Evolutionary conservation across 257 asterid genomes (phyloP).

Genomic region (Phtheirospermum japonicum): DNA sequence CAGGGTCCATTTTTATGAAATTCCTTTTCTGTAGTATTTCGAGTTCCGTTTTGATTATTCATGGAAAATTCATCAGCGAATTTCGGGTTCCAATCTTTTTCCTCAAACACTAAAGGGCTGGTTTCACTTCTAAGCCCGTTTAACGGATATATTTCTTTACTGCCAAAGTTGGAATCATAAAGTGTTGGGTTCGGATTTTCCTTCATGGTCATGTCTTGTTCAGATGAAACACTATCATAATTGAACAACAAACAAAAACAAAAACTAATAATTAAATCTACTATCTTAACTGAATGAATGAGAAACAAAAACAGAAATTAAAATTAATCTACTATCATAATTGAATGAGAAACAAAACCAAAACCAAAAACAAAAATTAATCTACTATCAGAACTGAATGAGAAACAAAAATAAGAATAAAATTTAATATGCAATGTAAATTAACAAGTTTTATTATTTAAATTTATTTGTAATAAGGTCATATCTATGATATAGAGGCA

Average conservation of each 20-base stretch:
- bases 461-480: too few relatives aligned
- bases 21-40: too few relatives aligned
- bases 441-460: too few relatives aligned
- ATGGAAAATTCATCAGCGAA: slow-evolving; percentile 31
- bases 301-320: not conserved
- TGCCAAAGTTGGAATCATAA: slow-evolving; percentile 31
- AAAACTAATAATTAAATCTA: too few relatives aligned
- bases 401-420: not conserved
- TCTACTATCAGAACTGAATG: not conserved
- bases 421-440: not conserved
- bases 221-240: slow-evolving; percentile 42
- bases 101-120: slow-evolving; percentile 21
- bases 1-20: not conserved
- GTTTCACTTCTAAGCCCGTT: slow-evolving; percentile 26
- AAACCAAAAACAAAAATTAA: too few relatives aligned
- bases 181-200: slow-evolving; percentile 37
- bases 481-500: too few relatives aligned
- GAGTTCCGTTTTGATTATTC: too few relatives aligned
- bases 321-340: slow-evolving; percentile 34
- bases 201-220: slow-evolving; percentile 45
- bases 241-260: slow-evolving; percentile 2
- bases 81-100: slow-evolving; percentile 33
- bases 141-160: slow-evolving; percentile 29
- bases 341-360: slow-evolving; percentile 9
- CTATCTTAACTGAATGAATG: not conserved